Percentiles rank a stretch among this genome's conserved stretches.
phyloP scores from a whole-genome alignment of 2,329 filamentous ascomycete species.

The Lojkania enalia region DNA sequence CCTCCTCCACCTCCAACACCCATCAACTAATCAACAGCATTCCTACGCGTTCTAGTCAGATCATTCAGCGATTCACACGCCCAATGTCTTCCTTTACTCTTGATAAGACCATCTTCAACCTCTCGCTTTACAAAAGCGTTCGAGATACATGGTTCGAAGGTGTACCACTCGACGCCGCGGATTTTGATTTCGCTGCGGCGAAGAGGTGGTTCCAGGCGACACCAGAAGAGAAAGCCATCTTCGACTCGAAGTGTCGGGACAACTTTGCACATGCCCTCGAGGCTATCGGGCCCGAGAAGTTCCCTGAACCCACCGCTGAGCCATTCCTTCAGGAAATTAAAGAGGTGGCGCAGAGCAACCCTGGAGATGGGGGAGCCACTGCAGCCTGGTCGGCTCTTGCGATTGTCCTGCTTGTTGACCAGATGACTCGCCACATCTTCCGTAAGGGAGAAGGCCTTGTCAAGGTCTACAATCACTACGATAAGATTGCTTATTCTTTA shows the following conservation, averaged over 20 bases:
- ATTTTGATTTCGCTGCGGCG: conserved; percentile 24
- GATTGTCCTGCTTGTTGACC: conserved; percentile 63
- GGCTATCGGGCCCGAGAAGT: conserved; percentile 41
- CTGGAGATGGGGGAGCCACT: conserved; percentile 25
- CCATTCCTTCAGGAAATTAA: conserved; percentile 45
- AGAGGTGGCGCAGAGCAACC: conserved; percentile 14
- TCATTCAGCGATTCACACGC: no score
- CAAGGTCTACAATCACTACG: conserved; percentile 59
- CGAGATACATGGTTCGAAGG: conserved; percentile 46
- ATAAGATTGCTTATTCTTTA: conserved; percentile 57
- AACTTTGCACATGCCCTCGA: conserved; percentile 43
- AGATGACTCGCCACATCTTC: conserved; percentile 65
- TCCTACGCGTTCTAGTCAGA: no score
- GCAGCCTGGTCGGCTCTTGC: conserved; percentile 49
- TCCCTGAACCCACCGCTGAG: conserved; percentile 35
- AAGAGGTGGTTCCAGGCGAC: conserved; percentile 45
- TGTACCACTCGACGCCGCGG: conserved; percentile 29
- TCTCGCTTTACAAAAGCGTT: conserved; percentile 41
- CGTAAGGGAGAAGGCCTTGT: conserved; percentile 51
- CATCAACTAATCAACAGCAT: no score
- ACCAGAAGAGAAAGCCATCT: conserved; percentile 37
- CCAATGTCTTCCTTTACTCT: conserved; percentile 42
- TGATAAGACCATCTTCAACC: conserved; percentile 47
- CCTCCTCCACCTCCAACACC: neutral
- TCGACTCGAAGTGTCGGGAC: conserved; percentile 43